Evolutionary conservation across 352 stramenopile species (phyloP).

Genomic region (Pythium periplocum): DNA sequence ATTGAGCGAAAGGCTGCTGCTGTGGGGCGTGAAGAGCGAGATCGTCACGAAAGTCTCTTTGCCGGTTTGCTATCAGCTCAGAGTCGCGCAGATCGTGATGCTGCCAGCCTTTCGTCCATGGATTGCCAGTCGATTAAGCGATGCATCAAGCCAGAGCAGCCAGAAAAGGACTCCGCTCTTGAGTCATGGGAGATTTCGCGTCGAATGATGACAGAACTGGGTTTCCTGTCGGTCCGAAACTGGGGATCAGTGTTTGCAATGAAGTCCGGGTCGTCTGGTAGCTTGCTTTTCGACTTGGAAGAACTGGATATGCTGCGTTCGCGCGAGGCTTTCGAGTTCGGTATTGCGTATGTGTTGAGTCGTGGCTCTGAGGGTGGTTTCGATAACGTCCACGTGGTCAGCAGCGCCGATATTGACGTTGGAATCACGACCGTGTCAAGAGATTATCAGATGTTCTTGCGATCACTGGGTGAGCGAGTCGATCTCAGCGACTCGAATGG

Average conservation of each 20-base stretch:
- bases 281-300: slow-evolving; percentile 29
- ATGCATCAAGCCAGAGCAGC: slow-evolving; percentile 36
- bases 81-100: slow-evolving; percentile 41
- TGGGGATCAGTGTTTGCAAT: slow-evolving; percentile 83
- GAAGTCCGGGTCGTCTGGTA: slow-evolving; percentile 33
- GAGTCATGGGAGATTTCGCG: slow-evolving; percentile 71
- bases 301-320: slow-evolving; percentile 69
- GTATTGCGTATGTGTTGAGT: slow-evolving; percentile 64
- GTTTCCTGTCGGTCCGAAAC: slow-evolving; percentile 79
- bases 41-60: slow-evolving; percentile 63
- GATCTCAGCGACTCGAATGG: slow-evolving; percentile 10
- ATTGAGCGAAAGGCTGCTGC: slow-evolving; percentile 59
- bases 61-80: slow-evolving; percentile 55
- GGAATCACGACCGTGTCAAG: slow-evolving; percentile 18
- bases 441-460: slow-evolving; percentile 72
- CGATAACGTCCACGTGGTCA: slow-evolving; percentile 71
- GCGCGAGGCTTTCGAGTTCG: slow-evolving; percentile 81
- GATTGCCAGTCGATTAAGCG: slow-evolving; percentile 4
- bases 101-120: neutral
- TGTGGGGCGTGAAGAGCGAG: slow-evolving; percentile 38
- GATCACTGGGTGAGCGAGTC: slow-evolving; percentile 60
- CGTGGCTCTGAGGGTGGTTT: slow-evolving; percentile 63
- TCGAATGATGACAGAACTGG: slow-evolving; percentile 79
- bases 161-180: slow-evolving; percentile 47
- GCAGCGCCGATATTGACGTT: slow-evolving; percentile 24